Percentiles rank a stretch among this genome's conserved stretches.
These are phyloP conservation scores for Umbilicus rupestris DNA, from an alignment of 164 flowering plant genomes.

Conservation along the genomic window DNA sequence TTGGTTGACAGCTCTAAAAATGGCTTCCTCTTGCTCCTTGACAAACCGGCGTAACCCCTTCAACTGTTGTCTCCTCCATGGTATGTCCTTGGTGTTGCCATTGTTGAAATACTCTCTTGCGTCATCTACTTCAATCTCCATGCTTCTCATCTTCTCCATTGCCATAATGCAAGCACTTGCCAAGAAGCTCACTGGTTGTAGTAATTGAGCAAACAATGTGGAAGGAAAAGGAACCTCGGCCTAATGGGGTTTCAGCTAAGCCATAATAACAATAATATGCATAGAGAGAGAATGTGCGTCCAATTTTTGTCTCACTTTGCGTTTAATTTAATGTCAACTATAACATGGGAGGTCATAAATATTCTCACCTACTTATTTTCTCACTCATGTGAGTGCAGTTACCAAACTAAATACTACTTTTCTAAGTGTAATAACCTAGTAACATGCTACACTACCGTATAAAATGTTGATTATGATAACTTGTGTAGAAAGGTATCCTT, in stretches of 20 bases:
- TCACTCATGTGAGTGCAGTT: too few species aligned
- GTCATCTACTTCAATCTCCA: slow-evolving; percentile 17
- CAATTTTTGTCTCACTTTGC: too few species aligned
- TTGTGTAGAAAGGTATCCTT: too few species aligned
- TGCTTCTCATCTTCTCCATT: slow-evolving; percentile 6
- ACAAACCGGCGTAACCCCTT: slow-evolving; percentile 18
- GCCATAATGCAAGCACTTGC: neutral
- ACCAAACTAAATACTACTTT: too few species aligned
- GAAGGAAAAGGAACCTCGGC: neutral
- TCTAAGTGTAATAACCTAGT: too few species aligned
- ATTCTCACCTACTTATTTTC: too few species aligned
- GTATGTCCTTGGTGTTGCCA: slow-evolving; percentile 25
- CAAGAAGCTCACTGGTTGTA: neutral
- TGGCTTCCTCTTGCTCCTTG: slow-evolving; percentile 18
- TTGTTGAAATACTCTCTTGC: slow-evolving; percentile 17
- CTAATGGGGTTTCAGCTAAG: neutral
- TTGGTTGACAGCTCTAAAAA: slow-evolving; percentile 21
- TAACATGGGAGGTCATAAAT: too few species aligned
- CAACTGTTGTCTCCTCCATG: slow-evolving; percentile 31
- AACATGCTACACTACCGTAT: too few species aligned
- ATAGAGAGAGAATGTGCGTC: neutral
- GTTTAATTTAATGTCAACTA: too few species aligned
- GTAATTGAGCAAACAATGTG: neutral
- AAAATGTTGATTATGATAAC: too few species aligned
- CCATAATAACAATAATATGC: neutral